phyloP scores from a whole-genome alignment of 2,329 filamentous ascomycete species.

The Hymenotorrendiella dingleyae region DNA sequence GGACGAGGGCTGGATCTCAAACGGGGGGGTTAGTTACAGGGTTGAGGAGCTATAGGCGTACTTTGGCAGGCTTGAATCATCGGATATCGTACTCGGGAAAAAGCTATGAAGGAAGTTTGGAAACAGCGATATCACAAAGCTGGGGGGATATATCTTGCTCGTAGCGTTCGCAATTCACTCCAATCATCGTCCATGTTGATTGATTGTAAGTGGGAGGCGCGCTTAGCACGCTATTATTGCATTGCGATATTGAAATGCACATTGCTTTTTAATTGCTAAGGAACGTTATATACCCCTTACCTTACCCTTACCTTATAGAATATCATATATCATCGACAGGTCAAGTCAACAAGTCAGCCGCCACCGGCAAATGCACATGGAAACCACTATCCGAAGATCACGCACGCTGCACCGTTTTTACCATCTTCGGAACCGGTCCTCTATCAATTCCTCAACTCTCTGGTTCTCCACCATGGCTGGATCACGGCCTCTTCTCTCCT shows the following conservation, averaged over 20 bases:
- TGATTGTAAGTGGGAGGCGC: neutral
- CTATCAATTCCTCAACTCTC: neutral
- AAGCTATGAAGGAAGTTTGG: conserved; percentile 6
- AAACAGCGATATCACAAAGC: neutral
- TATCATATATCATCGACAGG: no score
- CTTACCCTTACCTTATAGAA: neutral
- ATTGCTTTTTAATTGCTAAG: conserved; percentile 1
- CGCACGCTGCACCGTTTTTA: no score
- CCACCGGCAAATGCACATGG: no score
- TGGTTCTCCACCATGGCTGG: neutral
- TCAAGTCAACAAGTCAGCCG: no score
- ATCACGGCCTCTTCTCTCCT: no score
- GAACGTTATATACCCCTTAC: conserved; percentile 4
- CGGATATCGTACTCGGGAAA: neutral
- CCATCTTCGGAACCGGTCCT: neutral
- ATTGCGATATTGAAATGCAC: conserved; percentile 1
- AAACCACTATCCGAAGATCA: no score
- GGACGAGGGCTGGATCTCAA: conserved; percentile 13
- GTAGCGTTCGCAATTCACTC: neutral
- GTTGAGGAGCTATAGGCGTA: conserved; percentile 7
- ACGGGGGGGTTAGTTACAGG: conserved; percentile 6
- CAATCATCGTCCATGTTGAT: neutral
- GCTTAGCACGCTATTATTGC: neutral
- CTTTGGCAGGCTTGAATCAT: neutral
- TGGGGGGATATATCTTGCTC: conserved; percentile 2